Evolutionary conservation across 306 rosid species (phyloP).

Genomic region (Canavalia gladiata): DNA sequence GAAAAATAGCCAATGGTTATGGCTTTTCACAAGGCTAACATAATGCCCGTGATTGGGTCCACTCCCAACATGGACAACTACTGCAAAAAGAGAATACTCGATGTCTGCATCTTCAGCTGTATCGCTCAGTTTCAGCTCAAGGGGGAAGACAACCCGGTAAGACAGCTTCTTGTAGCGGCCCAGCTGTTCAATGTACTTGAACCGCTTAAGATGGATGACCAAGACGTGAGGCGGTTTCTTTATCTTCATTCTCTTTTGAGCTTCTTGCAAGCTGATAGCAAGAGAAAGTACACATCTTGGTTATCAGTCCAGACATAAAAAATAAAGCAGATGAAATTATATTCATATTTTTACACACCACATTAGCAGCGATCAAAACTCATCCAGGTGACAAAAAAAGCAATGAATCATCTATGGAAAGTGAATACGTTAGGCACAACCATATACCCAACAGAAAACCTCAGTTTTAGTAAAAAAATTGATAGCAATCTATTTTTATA

Average conservation of each 20-base stretch:
- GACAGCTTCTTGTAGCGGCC: conserved; percentile 93
- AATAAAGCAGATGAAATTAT: neutral
- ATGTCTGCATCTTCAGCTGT: conserved; percentile 82
- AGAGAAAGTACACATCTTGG: conserved; percentile 21
- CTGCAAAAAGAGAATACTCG: conserved; percentile 92
- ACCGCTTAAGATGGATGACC: conserved; percentile 92
- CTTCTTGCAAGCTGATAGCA: conserved; percentile 86
- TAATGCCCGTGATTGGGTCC: conserved; percentile 96
- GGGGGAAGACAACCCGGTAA: conserved; percentile 89
- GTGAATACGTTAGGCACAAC: conserved; percentile 2
- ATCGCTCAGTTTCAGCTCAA: conserved; percentile 85
- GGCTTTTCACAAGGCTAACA: conserved; percentile 96
- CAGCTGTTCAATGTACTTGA: conserved; percentile 88
- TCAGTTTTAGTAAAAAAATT: conserved; percentile 22
- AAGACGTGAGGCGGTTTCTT: conserved; percentile 90
- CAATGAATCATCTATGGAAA: conserved; percentile 6
- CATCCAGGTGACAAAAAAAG: neutral
- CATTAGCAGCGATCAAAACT: neutral
- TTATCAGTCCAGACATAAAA: conserved; percentile 21
- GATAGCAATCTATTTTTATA: conserved; percentile 30
- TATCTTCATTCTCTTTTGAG: conserved; percentile 96
- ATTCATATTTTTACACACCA: conserved; percentile 10
- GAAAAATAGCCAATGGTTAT: conserved; percentile 93
- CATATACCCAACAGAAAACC: conserved; percentile 3
- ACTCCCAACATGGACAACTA: conserved; percentile 93